These are phyloP conservation scores for Neonectria neomacrospora DNA, from an alignment of 2,329 filamentous ascomycete genomes.

Conservation along the genomic window DNA sequence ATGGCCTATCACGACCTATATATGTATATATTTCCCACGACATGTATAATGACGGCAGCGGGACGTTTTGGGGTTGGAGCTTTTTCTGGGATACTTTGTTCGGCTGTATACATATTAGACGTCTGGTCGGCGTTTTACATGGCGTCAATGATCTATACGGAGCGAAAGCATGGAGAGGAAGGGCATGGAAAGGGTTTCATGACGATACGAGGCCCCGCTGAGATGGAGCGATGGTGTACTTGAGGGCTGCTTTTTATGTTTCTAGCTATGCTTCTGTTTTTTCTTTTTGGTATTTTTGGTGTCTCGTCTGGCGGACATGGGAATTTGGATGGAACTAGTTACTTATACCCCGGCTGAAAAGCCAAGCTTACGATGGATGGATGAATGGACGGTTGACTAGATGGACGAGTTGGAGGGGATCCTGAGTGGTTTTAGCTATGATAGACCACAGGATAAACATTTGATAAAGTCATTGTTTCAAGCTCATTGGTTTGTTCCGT, in stretches of 20 bases:
- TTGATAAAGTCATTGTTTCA: constrained; percentile 10
- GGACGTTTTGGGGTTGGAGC: constrained; percentile 19
- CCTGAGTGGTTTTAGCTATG: neutral
- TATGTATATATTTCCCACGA: constrained; percentile 26
- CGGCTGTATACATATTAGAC: constrained; percentile 31
- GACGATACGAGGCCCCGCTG: constrained; percentile 16
- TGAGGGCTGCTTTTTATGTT: constrained; percentile 17
- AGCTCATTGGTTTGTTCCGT: neutral
- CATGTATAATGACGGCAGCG: constrained; percentile 34
- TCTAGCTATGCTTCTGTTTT: constrained; percentile 22
- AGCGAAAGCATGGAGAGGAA: constrained; percentile 9
- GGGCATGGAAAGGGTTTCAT: constrained; percentile 8
- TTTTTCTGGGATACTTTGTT: constrained; percentile 17
- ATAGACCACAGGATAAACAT: neutral
- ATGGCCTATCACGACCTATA: constrained; percentile 28
- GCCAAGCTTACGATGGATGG: constrained; percentile 45
- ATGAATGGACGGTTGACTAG: constrained; percentile 22
- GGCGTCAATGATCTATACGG: constrained; percentile 14
- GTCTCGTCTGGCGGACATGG: constrained; percentile 30
- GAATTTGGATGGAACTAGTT: constrained; percentile 35
- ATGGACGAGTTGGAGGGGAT: neutral
- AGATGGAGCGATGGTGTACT: constrained; percentile 1
- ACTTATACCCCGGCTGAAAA: constrained; percentile 46
- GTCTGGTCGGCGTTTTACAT: constrained; percentile 30
- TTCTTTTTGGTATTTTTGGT: constrained; percentile 10